Evolutionary conservation across 2,329 filamentous ascomycete species (phyloP).

Genomic region (Exophiala dermatitidis): DNA sequence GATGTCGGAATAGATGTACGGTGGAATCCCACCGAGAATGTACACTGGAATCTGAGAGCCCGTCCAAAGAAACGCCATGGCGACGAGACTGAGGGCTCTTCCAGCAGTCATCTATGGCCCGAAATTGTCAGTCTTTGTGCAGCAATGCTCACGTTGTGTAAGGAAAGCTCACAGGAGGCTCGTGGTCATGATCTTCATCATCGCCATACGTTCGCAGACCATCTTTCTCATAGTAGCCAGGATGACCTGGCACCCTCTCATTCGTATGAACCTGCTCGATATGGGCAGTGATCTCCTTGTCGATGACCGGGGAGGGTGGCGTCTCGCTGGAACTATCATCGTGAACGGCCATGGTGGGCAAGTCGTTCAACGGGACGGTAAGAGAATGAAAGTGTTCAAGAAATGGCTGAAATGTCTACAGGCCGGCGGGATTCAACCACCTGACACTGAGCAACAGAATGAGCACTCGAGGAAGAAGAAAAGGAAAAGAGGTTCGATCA

Average conservation of each 20-base stretch:
- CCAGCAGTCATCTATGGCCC: slow-evolving; percentile 31
- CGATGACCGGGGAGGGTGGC: slow-evolving; percentile 7
- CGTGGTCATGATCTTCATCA: slow-evolving; percentile 43
- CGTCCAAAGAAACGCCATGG: slow-evolving; percentile 56
- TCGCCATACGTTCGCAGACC: slow-evolving; percentile 43
- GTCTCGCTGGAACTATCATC: slow-evolving; percentile 16
- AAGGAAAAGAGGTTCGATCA: background rate
- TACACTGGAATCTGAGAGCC: slow-evolving; percentile 55
- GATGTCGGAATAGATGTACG: slow-evolving; percentile 53
- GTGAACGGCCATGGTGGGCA: slow-evolving; percentile 15
- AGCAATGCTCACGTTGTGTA: background rate
- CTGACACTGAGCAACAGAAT: background rate
- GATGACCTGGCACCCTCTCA: slow-evolving; percentile 32
- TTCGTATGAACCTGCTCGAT: slow-evolving; percentile 29
- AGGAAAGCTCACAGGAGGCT: slow-evolving; percentile 37
- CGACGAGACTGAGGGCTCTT: slow-evolving; percentile 44
- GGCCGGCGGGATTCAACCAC: too few species aligned
- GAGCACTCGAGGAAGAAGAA: background rate
- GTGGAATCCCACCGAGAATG: slow-evolving; percentile 45
- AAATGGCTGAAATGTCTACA: too few species aligned
- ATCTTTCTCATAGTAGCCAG: slow-evolving; percentile 43
- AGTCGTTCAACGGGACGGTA: too few species aligned
- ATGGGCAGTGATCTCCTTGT: slow-evolving; percentile 27
- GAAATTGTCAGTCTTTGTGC: slow-evolving; percentile 37
- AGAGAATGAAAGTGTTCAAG: background rate